phyloP scores from a whole-genome alignment of 805 yeast genomes.

The Wickerhamiella nectarea region DNA sequence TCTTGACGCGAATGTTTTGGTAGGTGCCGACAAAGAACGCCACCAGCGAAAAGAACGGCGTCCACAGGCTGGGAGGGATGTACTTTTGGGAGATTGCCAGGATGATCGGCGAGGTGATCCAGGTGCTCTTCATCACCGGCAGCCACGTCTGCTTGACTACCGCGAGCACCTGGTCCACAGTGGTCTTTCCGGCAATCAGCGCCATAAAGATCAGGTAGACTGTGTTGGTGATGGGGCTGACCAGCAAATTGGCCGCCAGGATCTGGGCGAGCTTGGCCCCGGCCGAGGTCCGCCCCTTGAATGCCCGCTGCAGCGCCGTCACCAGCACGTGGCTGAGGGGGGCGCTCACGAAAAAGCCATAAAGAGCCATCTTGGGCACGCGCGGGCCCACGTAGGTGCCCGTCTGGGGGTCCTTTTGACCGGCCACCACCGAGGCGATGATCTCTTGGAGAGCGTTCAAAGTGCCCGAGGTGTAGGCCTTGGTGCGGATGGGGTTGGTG shows the following conservation, averaged over 20 bases:
- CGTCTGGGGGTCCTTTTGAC: conserved; percentile 26
- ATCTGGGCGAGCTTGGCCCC: conserved; percentile 26
- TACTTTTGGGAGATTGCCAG: conserved; percentile 28
- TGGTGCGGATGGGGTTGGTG: conserved; percentile 26
- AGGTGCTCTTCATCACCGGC: conserved; percentile 26
- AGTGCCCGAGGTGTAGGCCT: conserved; percentile 26
- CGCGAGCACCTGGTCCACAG: conserved; percentile 20
- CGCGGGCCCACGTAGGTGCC: conserved; percentile 25
- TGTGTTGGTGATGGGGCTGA: conserved; percentile 25
- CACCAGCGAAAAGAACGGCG: conserved; percentile 28
- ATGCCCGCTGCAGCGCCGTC: conserved; percentile 25
- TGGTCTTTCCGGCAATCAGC: conserved; percentile 27
- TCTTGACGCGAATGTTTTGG: conserved; percentile 28
- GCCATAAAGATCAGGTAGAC: conserved; percentile 27
- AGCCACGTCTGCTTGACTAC: conserved; percentile 23
- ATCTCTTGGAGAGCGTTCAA: conserved; percentile 27
- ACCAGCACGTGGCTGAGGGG: conserved; percentile 29
- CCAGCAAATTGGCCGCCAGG: conserved; percentile 24
- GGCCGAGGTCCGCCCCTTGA: conserved; percentile 22
- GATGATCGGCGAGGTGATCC: conserved; percentile 28
- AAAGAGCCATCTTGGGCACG: conserved; percentile 28
- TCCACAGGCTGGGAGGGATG: conserved; percentile 30
- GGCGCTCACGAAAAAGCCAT: conserved; percentile 27
- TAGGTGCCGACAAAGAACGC: conserved; percentile 28
- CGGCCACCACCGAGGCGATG: conserved; percentile 26